Base-by-base conservation (phyloP, 2,329 filamentous ascomycete genomes). In the Lecanicillium sp. region DNA sequence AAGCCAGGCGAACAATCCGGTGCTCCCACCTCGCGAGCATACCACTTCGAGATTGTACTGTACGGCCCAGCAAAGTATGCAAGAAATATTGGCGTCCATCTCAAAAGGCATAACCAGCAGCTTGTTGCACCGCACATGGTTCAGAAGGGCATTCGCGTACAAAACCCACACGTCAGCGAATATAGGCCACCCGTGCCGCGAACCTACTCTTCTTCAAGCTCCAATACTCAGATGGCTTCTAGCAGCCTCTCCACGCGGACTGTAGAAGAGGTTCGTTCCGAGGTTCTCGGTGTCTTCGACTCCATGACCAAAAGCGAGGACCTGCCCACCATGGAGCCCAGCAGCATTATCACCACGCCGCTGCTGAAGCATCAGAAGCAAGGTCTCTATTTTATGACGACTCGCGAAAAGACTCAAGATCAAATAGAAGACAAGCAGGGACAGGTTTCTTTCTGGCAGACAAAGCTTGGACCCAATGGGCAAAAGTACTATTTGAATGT, bases 281-380 rank as follows among this genome's bases (percentile, higher is more conserved):
- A 95, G 49, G 86, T 95, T 19, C 79, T 88, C 63, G 83, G 81
- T 35, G 87, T 97, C 61, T 95, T 98, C 58, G 90, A 96, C 67
- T 85, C 84, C 7, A 78, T 96, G 32, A 79, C 83, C 21, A 83
- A 83, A 57, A 82, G 77, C 9, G 86, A 94, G 48, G 81, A 88
- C 51, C 70, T 97, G 6, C 86, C 86, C 0, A 78, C 84, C 54
- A 81, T 84, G 69, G 82, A 91, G 4, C 77, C 87, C 0, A 74
- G 80, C 45, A 54, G 68, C 2, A 65, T 70, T 6, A 75, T 93
- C 45, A 74, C 76, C 48, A 90, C 84, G 0, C 73, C 79, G 23
- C 69, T 97, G 15, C 79, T 96, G 35, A 76, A 77, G 50, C 91
- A 97, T 66, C 91, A 97, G 64, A 93, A 88, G 63, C 90, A 96